A percentile compares a stretch with the other conserved stretches of the same genome.
Evolutionary conservation across 2,329 filamentous ascomycete species (phyloP).

Genomic region (Aspergillus amoenus): DNA sequence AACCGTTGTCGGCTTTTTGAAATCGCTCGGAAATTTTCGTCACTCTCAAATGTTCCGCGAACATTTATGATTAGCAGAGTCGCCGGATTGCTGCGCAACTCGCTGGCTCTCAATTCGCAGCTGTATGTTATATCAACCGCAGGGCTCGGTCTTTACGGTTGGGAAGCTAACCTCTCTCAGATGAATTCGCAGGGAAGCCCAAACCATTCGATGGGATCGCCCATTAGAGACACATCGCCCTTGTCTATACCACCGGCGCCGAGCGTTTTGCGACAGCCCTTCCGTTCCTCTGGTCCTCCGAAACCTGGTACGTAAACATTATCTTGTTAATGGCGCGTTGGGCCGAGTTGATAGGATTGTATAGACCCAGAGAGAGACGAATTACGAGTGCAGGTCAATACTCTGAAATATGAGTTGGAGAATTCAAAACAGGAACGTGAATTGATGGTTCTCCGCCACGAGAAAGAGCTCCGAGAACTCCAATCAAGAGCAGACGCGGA

Average conservation of each 20-base stretch:
- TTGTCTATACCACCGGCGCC: slow-evolving; percentile 34
- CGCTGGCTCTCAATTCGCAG: neutral
- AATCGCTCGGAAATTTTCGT: neutral
- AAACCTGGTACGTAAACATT: slow-evolving; percentile 35
- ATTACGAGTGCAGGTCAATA: slow-evolving; percentile 84
- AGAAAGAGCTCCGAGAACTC: slow-evolving; percentile 78
- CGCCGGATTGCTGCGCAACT: neutral
- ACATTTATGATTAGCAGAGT: neutral
- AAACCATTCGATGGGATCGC: slow-evolving; percentile 60
- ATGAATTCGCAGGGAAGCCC: slow-evolving; percentile 44
- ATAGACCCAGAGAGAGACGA: slow-evolving; percentile 63
- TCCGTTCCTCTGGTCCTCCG: slow-evolving; percentile 33
- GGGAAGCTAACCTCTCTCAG: slow-evolving; percentile 17
- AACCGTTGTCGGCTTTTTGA: neutral
- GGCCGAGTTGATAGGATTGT: slow-evolving; percentile 9
- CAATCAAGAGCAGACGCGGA: slow-evolving; percentile 82
- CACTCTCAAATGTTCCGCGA: neutral
- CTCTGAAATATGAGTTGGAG: slow-evolving; percentile 82
- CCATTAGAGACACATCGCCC: slow-evolving; percentile 54
- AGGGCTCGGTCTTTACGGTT: neutral
- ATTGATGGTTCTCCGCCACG: slow-evolving; percentile 72
- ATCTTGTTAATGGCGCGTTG: neutral
- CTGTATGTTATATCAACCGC: slow-evolving; percentile 3
- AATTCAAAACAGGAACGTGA: slow-evolving; percentile 86
- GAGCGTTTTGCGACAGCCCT: slow-evolving; percentile 38